Conservation (phyloP, 2,329 filamentous ascomycete genomes). For the Phyllosticta capitalensis region DNA sequence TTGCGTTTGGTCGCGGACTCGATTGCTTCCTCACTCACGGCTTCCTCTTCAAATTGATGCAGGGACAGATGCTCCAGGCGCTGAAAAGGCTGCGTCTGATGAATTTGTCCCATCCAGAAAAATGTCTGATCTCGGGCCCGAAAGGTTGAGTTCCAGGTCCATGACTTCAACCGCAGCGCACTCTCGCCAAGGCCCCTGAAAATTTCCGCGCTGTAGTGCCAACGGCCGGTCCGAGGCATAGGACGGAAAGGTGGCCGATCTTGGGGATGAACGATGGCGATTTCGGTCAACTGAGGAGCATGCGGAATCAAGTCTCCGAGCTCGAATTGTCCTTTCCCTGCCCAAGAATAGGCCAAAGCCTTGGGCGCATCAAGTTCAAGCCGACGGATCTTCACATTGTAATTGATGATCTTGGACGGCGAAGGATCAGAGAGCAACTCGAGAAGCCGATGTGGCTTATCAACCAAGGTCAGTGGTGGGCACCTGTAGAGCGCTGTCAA, state of each 20-base stretch:
- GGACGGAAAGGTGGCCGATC: slow-evolving; percentile 58
- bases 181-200: slow-evolving; percentile 52
- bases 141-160: slow-evolving; percentile 48
- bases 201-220: slow-evolving; percentile 58
- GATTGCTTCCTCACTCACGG: neutral
- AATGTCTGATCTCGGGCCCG: slow-evolving; percentile 19
- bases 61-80: slow-evolving; percentile 25
- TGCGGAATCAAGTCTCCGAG: slow-evolving; percentile 50
- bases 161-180: slow-evolving; percentile 38
- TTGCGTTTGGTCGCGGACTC: slow-evolving; percentile 23
- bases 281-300: slow-evolving; percentile 55
- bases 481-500: slow-evolving; percentile 61
- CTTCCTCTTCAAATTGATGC: slow-evolving; percentile 23
- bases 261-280: slow-evolving; percentile 62
- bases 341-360: slow-evolving; percentile 45
- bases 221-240: slow-evolving; percentile 35
- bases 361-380: slow-evolving; percentile 59
- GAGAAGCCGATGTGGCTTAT: slow-evolving; percentile 38
- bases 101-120: slow-evolving; percentile 33
- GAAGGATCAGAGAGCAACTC: slow-evolving; percentile 46
- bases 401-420: slow-evolving; percentile 40
- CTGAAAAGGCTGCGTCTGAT: slow-evolving; percentile 35
- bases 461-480: slow-evolving; percentile 51
- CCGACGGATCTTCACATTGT: slow-evolving; percentile 60
- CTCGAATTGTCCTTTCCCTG: slow-evolving; percentile 45